These are phyloP conservation scores for Saccharum spontaneum DNA, from an alignment of 176 grass and related monocot genomes.

Conservation along the genomic window DNA sequence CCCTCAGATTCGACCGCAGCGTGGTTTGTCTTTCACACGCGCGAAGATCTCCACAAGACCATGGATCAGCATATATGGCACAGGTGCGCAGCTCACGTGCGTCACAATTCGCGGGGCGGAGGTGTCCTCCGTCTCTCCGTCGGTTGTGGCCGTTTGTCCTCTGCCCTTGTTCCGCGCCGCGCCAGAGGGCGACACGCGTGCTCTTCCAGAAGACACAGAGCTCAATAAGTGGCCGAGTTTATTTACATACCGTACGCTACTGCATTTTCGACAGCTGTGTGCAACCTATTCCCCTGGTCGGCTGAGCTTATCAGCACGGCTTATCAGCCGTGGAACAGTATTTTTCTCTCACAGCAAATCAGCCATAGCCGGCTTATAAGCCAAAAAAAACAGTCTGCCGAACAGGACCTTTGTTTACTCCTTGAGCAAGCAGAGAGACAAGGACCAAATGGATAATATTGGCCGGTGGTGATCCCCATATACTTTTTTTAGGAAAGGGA, in stretches of 20 bases:
- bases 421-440: neutral
- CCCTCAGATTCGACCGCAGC: neutral
- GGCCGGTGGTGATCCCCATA: neutral
- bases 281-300: neutral
- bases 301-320: too few species aligned
- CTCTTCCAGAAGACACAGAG: neutral
- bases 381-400: too few species aligned
- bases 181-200: conserved; percentile 13
- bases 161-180: neutral
- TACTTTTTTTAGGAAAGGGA: conserved; percentile 2
- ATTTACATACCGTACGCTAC: neutral
- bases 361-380: too few species aligned
- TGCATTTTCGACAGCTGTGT: neutral
- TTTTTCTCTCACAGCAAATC: too few species aligned
- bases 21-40: neutral
- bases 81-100: neutral
- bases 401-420: neutral
- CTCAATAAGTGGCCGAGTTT: neutral
- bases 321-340: too few species aligned
- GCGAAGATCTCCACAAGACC: too few species aligned
- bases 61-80: neutral
- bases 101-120: neutral
- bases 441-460: neutral
- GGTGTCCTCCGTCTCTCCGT: neutral
- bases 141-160: neutral